These are phyloP conservation scores for Elymus sibiricus DNA, from an alignment of 176 grass and related monocot species.

Conservation along the genomic window DNA sequence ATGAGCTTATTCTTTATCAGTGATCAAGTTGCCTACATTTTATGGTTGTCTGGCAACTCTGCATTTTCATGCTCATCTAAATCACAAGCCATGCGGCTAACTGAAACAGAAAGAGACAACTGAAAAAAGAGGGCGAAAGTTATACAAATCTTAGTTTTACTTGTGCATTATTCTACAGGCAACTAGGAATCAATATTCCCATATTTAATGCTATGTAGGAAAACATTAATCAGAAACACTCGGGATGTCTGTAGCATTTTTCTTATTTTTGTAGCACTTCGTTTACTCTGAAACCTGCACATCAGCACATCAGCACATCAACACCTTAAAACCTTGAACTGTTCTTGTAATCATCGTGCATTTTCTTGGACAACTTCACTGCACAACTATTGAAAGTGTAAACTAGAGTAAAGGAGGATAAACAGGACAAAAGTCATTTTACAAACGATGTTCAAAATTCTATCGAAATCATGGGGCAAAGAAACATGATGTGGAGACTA, in stretches of 20 bases:
- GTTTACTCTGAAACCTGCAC: conserved; percentile 19
- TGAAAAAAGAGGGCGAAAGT: not conserved
- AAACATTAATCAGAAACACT: not conserved
- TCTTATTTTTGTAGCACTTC: not conserved
- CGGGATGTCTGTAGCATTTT: not conserved
- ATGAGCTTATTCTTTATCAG: conserved; percentile 4
- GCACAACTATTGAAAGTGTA: not conserved
- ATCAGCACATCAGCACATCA: not conserved
- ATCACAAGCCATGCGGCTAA: not conserved
- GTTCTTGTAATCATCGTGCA: not conserved
- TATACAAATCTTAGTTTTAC: conserved; percentile 5
- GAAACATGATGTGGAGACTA: not conserved
- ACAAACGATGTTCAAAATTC: not conserved
- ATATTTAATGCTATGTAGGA: not conserved
- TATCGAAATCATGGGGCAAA: not conserved
- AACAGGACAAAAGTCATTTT: not conserved
- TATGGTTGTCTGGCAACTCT: conserved; percentile 20
- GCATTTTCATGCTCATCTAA: not conserved
- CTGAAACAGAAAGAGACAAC: not conserved
- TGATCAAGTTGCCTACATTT: not conserved
- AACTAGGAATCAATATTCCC: not conserved
- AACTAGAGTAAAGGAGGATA: not conserved
- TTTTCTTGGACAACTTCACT: conserved; percentile 11
- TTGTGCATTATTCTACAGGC: not conserved
- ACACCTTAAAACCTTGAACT: not conserved